phyloP scores from a whole-genome alignment of 495 filamentous ascomycete species.

The Tetracladium setigerum region DNA sequence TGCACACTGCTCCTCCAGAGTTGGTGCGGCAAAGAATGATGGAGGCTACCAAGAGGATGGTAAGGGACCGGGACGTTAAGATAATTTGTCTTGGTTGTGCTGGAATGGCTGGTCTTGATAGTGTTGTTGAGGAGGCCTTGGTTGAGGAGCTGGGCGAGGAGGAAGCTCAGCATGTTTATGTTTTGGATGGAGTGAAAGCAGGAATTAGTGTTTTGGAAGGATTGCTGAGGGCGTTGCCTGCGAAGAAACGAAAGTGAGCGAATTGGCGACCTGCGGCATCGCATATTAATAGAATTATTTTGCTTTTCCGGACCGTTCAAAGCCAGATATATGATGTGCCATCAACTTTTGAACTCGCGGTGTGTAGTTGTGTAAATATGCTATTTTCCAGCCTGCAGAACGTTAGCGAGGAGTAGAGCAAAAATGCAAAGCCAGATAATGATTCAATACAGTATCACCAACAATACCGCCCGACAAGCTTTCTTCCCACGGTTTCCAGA shows the following conservation, averaged over 20 bases:
- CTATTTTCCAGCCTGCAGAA: no score
- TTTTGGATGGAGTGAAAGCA: conserved; percentile 81
- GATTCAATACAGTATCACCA: no score
- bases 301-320: no score
- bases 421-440: no score
- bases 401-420: no score
- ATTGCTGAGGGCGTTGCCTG: conserved; percentile 29
- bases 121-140: conserved; percentile 65
- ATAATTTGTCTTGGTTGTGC: conserved; percentile 76
- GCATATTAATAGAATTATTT: no score
- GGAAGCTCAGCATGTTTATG: conserved; percentile 51
- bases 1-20: conserved; percentile 60
- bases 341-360: no score
- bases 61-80: conserved; percentile 48
- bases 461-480: no score
- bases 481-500: no score
- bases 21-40: conserved; percentile 58
- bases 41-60: conserved; percentile 57
- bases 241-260: not conserved
- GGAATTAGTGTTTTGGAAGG: conserved; percentile 64
- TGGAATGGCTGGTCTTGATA: conserved; percentile 86
- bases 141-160: conserved; percentile 52
- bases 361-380: no score
- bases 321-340: no score
- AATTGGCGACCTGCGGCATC: not conserved